These are phyloP conservation scores for Phialemoniopsis sp. DNA, from an alignment of 2,329 filamentous ascomycete genomes.

Conservation along the genomic window DNA sequence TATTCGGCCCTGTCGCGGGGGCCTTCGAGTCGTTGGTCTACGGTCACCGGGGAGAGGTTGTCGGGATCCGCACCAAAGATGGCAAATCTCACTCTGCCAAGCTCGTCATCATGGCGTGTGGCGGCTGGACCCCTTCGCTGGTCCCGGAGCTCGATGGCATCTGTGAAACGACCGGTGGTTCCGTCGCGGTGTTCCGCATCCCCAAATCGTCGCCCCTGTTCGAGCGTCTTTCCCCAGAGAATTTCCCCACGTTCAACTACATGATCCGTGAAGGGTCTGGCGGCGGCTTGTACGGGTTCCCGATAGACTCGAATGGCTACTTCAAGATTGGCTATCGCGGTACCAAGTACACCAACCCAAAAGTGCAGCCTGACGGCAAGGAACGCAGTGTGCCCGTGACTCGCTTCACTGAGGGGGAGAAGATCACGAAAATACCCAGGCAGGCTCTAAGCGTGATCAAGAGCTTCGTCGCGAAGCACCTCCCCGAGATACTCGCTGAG, in stretches of 20 bases:
- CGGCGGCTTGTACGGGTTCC: slow-evolving; percentile 20
- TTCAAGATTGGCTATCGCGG: slow-evolving; percentile 23
- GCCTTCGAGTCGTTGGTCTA: slow-evolving; percentile 20
- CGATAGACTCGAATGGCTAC: slow-evolving; percentile 13
- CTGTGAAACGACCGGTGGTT: slow-evolving; percentile 43
- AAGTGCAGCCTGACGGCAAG: slow-evolving; percentile 22
- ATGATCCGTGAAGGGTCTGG: slow-evolving; percentile 11
- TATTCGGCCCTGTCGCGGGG: slow-evolving; percentile 27
- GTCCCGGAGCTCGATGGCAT: slow-evolving; percentile 33
- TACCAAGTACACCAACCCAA: slow-evolving; percentile 31
- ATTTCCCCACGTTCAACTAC: slow-evolving; percentile 24
- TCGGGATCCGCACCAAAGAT: slow-evolving; percentile 33
- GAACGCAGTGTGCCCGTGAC: slow-evolving; percentile 35
- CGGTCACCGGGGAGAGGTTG: slow-evolving; percentile 14
- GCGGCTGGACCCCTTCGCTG: slow-evolving; percentile 37
- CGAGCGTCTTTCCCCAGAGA: slow-evolving; percentile 31
- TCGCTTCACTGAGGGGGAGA: slow-evolving; percentile 21
- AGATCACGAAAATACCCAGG: slow-evolving; percentile 11
- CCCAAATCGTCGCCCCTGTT: slow-evolving; percentile 29
- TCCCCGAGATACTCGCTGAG: slow-evolving; percentile 32
- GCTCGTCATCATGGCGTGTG: slow-evolving; percentile 33
- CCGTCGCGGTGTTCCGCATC: slow-evolving; percentile 36
- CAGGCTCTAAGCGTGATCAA: slow-evolving; percentile 17
- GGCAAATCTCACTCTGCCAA: slow-evolving; percentile 22
- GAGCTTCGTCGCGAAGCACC: slow-evolving; percentile 27